phyloP scores from a whole-genome alignment of 2,329 filamentous ascomycete genomes.

The Calonectria pauciramosa region DNA sequence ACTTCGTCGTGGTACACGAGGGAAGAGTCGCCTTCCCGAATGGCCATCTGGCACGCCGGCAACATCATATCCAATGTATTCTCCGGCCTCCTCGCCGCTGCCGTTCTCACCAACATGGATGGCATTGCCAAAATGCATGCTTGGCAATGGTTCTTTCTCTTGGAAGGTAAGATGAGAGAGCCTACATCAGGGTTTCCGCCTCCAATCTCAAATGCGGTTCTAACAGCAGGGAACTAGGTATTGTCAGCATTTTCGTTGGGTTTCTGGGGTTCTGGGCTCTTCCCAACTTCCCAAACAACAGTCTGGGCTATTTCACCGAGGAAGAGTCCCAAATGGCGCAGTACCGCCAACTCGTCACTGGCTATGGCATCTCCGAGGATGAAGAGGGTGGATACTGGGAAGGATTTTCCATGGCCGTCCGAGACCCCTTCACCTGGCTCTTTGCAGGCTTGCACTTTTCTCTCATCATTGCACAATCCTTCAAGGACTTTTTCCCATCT shows the following conservation, averaged over 20 bases:
- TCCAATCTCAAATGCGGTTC: background rate
- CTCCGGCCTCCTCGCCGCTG: slow-evolving; percentile 58
- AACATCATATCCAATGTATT: slow-evolving; percentile 60
- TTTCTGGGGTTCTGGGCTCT: slow-evolving; percentile 52
- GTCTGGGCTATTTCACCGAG: slow-evolving; percentile 46
- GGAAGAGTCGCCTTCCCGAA: slow-evolving; percentile 56
- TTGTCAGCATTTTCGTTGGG: slow-evolving; percentile 49
- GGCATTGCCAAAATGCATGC: slow-evolving; percentile 48
- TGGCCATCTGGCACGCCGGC: slow-evolving; percentile 61
- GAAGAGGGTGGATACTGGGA: slow-evolving; percentile 54
- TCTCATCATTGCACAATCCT: slow-evolving; percentile 56
- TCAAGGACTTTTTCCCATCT: slow-evolving; percentile 59
- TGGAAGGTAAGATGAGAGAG: slow-evolving; percentile 49
- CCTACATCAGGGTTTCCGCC: too few relatives aligned
- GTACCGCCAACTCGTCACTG: slow-evolving; percentile 50
- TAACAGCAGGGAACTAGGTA: slow-evolving; percentile 31
- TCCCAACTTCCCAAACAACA: slow-evolving; percentile 52
- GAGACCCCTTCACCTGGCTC: slow-evolving; percentile 54
- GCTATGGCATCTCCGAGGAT: slow-evolving; percentile 50
- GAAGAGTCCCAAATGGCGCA: slow-evolving; percentile 56
- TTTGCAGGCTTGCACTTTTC: slow-evolving; percentile 55
- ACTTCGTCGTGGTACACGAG: slow-evolving; percentile 62
- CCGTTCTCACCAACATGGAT: slow-evolving; percentile 59
- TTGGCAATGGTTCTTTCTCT: slow-evolving; percentile 59
- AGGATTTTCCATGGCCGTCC: slow-evolving; percentile 48